Conservation (phyloP, 2,329 filamentous ascomycete genomes). For the Corynespora cassiicola region DNA sequence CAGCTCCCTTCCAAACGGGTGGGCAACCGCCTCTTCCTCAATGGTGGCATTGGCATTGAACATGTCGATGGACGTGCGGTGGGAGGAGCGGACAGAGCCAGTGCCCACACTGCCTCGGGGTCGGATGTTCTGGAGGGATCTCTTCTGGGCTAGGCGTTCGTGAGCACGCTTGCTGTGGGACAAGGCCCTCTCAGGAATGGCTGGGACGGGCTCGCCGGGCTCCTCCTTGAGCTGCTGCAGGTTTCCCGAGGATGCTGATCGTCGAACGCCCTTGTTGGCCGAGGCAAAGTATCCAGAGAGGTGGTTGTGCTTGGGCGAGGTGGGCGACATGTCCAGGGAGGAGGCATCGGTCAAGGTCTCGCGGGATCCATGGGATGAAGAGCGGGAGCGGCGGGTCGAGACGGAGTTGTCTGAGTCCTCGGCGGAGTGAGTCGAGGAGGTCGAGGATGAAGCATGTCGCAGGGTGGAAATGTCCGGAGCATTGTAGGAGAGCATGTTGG, state of each 20-base stretch:
- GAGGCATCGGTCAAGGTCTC: slow-evolving; percentile 74
- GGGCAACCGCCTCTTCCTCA: slow-evolving; percentile 53
- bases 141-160: slow-evolving; percentile 74
- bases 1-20: slow-evolving; percentile 89
- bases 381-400: slow-evolving; percentile 53
- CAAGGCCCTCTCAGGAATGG: slow-evolving; percentile 77
- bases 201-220: slow-evolving; percentile 65
- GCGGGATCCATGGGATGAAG: slow-evolving; percentile 61
- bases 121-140: slow-evolving; percentile 61
- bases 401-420: slow-evolving; percentile 74
- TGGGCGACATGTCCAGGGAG: slow-evolving; percentile 52
- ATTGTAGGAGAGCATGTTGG: slow-evolving; percentile 95
- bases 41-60: slow-evolving; percentile 42
- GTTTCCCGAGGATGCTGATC: slow-evolving; percentile 48
- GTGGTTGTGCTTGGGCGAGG: slow-evolving; percentile 62
- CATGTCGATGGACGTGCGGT: slow-evolving; percentile 56
- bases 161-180: slow-evolving; percentile 90
- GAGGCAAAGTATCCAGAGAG: slow-evolving; percentile 64
- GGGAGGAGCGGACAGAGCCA: slow-evolving; percentile 59
- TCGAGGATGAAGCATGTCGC: slow-evolving; percentile 53
- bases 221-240: slow-evolving; percentile 38
- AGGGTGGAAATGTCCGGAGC: slow-evolving; percentile 76
- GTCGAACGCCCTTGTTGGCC: slow-evolving; percentile 52
- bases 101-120: slow-evolving; percentile 52
- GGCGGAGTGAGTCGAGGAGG: slow-evolving; percentile 63